phyloP scores from a whole-genome alignment of 352 stramenopile genomes.

The Phytophthora fragariaefolia region DNA sequence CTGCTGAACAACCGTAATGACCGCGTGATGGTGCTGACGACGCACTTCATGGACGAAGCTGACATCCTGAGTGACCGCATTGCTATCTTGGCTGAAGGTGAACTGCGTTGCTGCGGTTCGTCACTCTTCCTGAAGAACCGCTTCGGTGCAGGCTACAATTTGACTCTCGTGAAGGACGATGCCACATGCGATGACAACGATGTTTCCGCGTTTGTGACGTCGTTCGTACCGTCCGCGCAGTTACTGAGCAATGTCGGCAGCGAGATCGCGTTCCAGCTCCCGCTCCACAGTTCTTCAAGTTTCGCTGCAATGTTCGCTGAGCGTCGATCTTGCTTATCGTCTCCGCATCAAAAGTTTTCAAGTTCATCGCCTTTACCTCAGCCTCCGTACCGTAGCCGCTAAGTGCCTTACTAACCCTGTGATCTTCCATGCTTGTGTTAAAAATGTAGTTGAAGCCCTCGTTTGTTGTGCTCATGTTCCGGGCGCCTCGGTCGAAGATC shows the following conservation, averaged over 20 bases:
- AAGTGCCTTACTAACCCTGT: no score
- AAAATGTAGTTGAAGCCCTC: no score
- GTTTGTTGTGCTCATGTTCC: no score
- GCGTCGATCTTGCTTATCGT: no score
- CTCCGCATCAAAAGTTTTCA: no score
- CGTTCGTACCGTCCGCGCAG: conserved; percentile 39
- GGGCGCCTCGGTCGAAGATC: no score
- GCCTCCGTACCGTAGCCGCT: no score
- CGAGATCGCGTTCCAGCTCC: conserved; percentile 76
- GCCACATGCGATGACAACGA: conserved; percentile 27
- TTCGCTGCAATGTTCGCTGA: conserved; percentile 66
- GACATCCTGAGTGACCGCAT: conserved; percentile 85
- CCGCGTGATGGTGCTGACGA: conserved; percentile 89
- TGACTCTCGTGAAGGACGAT: conserved; percentile 64
- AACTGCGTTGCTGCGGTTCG: conserved; percentile 67
- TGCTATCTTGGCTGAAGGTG: conserved; percentile 82
- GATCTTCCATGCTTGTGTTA: no score
- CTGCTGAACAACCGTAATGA: conserved; percentile 59
- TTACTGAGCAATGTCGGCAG: conserved; percentile 70
- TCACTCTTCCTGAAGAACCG: conserved; percentile 81
- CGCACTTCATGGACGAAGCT: conserved; percentile 95
- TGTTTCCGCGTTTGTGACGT: conserved; percentile 34
- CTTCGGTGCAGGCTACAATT: conserved; percentile 68
- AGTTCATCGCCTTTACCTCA: no score
- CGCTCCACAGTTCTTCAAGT: conserved; percentile 40